Conservation (phyloP, 805 yeast species). For the Wickerhamiella sorbophila region DNA sequence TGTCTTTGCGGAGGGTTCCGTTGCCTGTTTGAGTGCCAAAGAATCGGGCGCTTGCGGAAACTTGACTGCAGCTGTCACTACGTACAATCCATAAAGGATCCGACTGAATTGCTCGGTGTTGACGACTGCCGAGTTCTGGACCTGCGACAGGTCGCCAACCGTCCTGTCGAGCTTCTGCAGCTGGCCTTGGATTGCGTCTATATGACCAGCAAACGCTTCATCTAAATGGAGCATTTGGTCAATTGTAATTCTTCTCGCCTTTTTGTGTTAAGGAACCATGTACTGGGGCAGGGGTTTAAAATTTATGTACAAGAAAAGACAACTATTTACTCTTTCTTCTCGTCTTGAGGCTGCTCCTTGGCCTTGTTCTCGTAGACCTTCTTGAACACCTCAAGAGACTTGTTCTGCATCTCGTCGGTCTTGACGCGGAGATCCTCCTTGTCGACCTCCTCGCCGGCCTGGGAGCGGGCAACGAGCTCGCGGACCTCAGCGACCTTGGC, state of each 20-base stretch:
- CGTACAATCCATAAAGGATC: background rate
- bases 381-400: slow-evolving; percentile 70
- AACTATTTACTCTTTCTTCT: slow-evolving; percentile 14
- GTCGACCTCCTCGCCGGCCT: slow-evolving; percentile 51
- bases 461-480: slow-evolving; percentile 61
- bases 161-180: background rate
- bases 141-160: background rate
- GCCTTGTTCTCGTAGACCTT: slow-evolving; percentile 43
- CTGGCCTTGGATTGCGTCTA: background rate
- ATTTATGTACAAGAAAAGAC: no score
- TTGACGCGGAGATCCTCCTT: slow-evolving; percentile 55
- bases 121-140: background rate
- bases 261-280: no score
- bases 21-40: background rate
- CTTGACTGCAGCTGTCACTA: background rate
- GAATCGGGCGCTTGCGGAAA: background rate
- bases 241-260: no score
- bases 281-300: no score
- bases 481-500: slow-evolving; percentile 48
- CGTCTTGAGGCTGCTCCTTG: slow-evolving; percentile 22
- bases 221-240: no score
- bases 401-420: slow-evolving; percentile 71
- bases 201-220: no score
- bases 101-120: background rate
- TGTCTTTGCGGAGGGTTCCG: background rate